phyloP scores from a whole-genome alignment of 1,284 basidiomycete species.

The Moniliella sp. region DNA sequence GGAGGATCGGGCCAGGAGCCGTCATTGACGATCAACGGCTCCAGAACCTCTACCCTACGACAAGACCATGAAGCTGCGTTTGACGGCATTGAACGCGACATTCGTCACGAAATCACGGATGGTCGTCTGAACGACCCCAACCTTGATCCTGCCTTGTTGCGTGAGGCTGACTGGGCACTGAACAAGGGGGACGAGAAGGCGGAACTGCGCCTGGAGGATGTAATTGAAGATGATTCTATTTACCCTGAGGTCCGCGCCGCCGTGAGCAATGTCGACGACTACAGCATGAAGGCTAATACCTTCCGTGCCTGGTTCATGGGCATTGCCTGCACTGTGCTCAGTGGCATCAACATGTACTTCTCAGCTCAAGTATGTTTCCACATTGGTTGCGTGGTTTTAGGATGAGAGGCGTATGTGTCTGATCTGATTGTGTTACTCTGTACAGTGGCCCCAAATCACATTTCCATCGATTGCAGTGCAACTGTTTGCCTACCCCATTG shows the following conservation, averaged over 20 bases:
- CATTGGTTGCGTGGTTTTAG: too few species aligned
- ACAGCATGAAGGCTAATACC: constrained; percentile 43
- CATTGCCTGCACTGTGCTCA: constrained; percentile 3
- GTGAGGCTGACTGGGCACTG: constrained; percentile 5
- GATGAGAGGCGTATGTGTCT: background rate
- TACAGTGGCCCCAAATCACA: constrained; percentile 1
- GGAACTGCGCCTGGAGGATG: constrained; percentile 5
- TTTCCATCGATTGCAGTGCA: constrained; percentile 2
- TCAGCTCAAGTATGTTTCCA: too few species aligned
- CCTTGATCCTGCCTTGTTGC: constrained; percentile 3
- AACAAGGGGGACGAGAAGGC: constrained; percentile 5
- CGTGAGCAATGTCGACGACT: constrained; percentile 41
- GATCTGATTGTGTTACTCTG: background rate
- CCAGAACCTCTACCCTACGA: too few species aligned
- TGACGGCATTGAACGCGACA: constrained; percentile 10
- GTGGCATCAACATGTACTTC: constrained; percentile 46
- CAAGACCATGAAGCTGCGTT: constrained; percentile 12
- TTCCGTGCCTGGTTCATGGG: constrained; percentile 40
- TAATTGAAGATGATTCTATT: constrained; percentile 18
- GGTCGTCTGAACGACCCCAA: constrained; percentile 7
- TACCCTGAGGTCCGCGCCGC: constrained; percentile 3
- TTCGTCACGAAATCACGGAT: constrained; percentile 6
- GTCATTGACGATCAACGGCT: too few species aligned
- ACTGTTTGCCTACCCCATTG: constrained; percentile 1
- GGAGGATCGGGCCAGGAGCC: too few species aligned